phyloP scores from a whole-genome alignment of 441 rosid species.

The Bocquillonia castaneifolia region DNA sequence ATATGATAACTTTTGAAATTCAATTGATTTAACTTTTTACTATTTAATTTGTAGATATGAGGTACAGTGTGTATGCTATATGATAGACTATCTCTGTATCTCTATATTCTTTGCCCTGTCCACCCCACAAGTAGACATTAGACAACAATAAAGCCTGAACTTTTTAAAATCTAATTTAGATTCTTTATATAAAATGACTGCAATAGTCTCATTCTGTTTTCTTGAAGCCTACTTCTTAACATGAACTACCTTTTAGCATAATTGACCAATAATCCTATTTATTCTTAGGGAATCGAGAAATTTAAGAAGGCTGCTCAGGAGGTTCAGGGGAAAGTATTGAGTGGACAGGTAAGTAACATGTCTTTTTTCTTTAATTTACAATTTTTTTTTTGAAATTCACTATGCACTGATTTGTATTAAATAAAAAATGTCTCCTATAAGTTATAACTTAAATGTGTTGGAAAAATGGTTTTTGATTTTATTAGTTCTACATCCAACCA shows the following conservation, averaged over 20 bases:
- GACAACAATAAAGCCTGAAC: too few relatives aligned
- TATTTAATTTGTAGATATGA: neutral
- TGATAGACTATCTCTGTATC: neutral
- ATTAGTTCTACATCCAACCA: conserved; percentile 14
- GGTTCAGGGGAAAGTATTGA: conserved; percentile 62
- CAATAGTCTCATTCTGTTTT: neutral
- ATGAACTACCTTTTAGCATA: neutral
- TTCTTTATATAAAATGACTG: neutral
- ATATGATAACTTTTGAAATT: neutral
- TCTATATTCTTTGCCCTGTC: neutral
- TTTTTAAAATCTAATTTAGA: too few relatives aligned
- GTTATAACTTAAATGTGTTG: too few relatives aligned
- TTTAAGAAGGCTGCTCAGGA: conserved; percentile 88
- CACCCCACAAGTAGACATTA: neutral
- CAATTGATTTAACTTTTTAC: neutral
- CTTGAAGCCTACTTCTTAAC: neutral
- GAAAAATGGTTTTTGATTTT: neutral
- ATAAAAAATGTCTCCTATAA: neutral
- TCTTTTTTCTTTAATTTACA: neutral
- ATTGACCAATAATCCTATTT: neutral
- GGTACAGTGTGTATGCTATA: neutral
- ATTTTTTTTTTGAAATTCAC: neutral
- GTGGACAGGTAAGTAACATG: conserved; percentile 61
- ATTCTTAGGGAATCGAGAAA: conserved; percentile 82
- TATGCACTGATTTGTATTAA: neutral